phyloP scores from a whole-genome alignment of 1,284 basidiomycete species.

The Hemileia vastatrix region DNA sequence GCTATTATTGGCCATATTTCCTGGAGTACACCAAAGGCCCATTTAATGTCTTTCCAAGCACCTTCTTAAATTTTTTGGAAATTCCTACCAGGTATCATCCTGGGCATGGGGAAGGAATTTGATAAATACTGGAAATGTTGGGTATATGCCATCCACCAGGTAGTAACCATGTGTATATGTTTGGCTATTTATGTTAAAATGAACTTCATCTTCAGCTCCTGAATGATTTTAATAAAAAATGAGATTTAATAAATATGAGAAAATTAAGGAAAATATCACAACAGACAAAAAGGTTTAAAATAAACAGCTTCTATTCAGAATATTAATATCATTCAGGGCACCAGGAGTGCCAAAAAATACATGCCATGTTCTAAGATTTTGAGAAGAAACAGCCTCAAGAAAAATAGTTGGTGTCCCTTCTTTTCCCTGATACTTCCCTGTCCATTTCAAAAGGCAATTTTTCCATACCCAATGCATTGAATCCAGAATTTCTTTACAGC shows the following conservation, averaged over 20 bases:
- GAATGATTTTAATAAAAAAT: too few relatives aligned
- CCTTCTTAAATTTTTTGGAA: too few relatives aligned
- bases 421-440: constrained; percentile 4
- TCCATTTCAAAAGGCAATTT: constrained; percentile 1
- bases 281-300: neutral
- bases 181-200: neutral
- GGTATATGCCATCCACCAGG: constrained; percentile 9
- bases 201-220: too few relatives aligned
- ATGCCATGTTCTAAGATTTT: constrained; percentile 2
- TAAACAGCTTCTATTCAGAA: neutral
- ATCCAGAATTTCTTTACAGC: neutral
- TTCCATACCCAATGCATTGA: constrained; percentile 1
- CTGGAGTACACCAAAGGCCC: too few relatives aligned
- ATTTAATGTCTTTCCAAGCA: too few relatives aligned
- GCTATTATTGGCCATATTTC: too few relatives aligned
- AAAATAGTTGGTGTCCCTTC: neutral
- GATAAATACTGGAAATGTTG: neutral
- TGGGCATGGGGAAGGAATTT: neutral
- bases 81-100: too few relatives aligned
- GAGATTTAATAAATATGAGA: too few relatives aligned
- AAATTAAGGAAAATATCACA: neutral
- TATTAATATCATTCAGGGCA: neutral
- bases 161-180: neutral
- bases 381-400: neutral
- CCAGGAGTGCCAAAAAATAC: constrained; percentile 3